Evolutionary conservation across 257 asterid genomes (phyloP).

Genomic region (Nicotiana attenuata): DNA sequence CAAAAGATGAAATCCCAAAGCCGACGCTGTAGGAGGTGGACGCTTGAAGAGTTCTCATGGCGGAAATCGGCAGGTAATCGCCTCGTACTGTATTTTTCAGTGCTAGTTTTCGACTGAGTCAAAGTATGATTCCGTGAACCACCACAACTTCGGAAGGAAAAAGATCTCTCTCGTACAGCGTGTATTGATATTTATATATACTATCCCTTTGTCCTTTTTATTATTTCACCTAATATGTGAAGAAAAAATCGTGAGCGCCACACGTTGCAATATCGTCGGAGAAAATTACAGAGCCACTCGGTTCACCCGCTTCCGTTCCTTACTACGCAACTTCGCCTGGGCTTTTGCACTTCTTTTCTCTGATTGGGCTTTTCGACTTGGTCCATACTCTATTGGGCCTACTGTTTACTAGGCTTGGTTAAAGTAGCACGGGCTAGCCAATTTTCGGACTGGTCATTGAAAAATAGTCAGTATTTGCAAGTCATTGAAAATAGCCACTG

Average conservation of each 20-base stretch:
- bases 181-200: background rate
- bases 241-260: conserved; percentile 33
- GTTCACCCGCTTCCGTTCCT: conserved; percentile 4
- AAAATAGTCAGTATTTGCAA: too few species aligned
- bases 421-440: too few species aligned
- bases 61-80: conserved; percentile 14
- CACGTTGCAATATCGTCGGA: conserved; percentile 40
- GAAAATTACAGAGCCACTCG: conserved; percentile 26
- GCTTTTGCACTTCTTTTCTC: background rate
- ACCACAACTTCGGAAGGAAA: background rate
- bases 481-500: too few species aligned
- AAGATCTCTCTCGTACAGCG: background rate
- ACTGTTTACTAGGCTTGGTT: too few species aligned
- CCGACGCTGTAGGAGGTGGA: conserved; percentile 70
- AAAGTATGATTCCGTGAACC: background rate
- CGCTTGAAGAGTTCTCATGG: conserved; percentile 81
- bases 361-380: background rate
- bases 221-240: background rate
- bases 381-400: background rate
- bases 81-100: background rate
- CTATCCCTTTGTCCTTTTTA: background rate
- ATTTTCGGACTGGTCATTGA: too few species aligned
- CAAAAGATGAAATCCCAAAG: conserved; percentile 44
- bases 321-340: background rate
- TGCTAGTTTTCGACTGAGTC: background rate